These are phyloP conservation scores for Epichloe typhina DNA, from an alignment of 2,329 filamentous ascomycete genomes.

Conservation along the genomic window DNA sequence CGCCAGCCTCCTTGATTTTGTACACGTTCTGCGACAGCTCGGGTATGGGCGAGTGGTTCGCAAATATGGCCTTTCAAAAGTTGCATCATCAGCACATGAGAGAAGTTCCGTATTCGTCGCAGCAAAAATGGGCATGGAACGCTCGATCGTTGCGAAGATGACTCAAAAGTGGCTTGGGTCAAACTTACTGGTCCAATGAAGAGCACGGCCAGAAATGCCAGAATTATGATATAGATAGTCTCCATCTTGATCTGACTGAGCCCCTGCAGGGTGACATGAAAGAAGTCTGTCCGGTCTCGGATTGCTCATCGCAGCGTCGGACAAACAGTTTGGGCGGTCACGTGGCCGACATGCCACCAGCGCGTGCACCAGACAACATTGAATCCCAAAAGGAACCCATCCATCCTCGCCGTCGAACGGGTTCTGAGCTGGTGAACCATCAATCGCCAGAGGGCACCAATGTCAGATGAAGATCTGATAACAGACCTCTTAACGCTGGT, in stretches of 20 bases:
- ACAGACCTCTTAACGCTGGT: conserved; percentile 19
- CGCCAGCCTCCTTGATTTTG: conserved; percentile 16
- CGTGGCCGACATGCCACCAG: too few species aligned
- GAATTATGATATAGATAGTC: neutral
- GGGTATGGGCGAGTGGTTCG: conserved; percentile 19
- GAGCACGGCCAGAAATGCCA: neutral
- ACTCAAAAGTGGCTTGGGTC: neutral
- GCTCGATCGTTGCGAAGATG: neutral
- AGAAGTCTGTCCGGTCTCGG: neutral
- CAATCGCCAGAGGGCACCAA: neutral
- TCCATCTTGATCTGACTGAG: neutral
- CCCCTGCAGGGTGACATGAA: neutral
- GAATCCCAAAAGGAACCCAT: too few species aligned
- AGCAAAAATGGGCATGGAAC: too few species aligned
- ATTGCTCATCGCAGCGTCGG: too few species aligned
- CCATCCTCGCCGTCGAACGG: too few species aligned
- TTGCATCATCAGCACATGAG: neutral
- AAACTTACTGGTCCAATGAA: neutral
- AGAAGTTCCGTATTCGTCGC: neutral
- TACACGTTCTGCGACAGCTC: conserved; percentile 26
- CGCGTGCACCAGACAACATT: too few species aligned
- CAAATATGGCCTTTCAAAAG: neutral
- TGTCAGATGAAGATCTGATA: neutral
- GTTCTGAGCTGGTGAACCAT: neutral
- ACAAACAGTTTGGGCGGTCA: too few species aligned